Evolutionary conservation across 805 yeast species (phyloP), one percentile per base, ranked within the genome.

Genomic region (Brettanomyces naardenensis): DNA sequence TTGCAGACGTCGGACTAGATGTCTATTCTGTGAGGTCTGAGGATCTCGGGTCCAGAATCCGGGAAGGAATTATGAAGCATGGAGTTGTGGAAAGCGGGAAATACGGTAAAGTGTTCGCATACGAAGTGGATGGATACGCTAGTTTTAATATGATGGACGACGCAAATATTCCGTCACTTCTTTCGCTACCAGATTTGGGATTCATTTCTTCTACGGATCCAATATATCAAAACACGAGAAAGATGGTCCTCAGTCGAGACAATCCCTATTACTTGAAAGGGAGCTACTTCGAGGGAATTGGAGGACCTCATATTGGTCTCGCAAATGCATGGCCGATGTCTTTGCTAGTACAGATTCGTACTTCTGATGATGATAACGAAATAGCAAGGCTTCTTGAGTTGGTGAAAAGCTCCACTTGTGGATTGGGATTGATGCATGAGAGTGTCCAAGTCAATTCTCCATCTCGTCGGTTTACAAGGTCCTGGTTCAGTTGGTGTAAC

Each of bases 401-500:
- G 37, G 56, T 87, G 5, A 69, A 78, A 66, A 59, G 60, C 4
- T 72, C 76, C 10, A 87, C 95, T 0, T 85, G 69, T 2, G 80
- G 78, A 0, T 62, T 86, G 17, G 96, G 96, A 0, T 65, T 87
- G 39, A 78, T 87, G 75, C 95, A 87, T 54, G 96, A 87, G 62
- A 71, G 82, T 40, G 75, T 87, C 3, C 62, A 81, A 41, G 94
- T 86, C 7, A 68, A 78, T 47, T 61, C 69, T 5, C 63, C 63
- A 2, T 78, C 75, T 1, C 39, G 43, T 7, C 58, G 57, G n/a
- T 88, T 59, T 54, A 83, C 95, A 0, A 64, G 96, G 42, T 74
- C 92, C 3, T 87, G 96, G 96, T 88, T 88, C 64, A 81, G 95
- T 4, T 87, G 96, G 96, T 83, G 94, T 48, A 87, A 87, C 54